Base-by-base conservation (phyloP, 768 basidiomycete genomes). In the Cystofilobasidium capitatum region DNA sequence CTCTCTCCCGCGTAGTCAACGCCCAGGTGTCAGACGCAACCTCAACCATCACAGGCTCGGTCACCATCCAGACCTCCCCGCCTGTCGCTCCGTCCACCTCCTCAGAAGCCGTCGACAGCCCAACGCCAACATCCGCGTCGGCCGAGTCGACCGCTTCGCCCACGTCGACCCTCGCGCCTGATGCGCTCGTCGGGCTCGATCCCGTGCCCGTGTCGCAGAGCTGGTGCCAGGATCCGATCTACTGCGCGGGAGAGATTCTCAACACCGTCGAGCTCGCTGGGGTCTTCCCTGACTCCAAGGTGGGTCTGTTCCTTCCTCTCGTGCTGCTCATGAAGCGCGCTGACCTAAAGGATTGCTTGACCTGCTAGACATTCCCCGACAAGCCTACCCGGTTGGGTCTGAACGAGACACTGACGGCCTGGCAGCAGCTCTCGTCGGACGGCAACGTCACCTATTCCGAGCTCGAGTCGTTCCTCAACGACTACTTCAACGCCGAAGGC, bases 191-290 rank as follows among this genome's bases (percentile, higher is more conserved):
- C 5, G 58, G 44, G 31, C n/a, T 22, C 22, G 37, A 59, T 17
- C 42, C 29, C 10, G 31, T 42, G 4, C 37, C 59, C 3, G n/a
- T 29, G 2, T 16, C 45, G 17, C 89, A 91, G 77, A 76, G 81
- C 51, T 91, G 89, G 89, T 91, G 89, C 73, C 81, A 83, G 0
- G 82, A 82, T 55, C 77, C 86, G 62, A 89, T 91, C 62, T 91
- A 89, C 78, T 91, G 89, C 74, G 81, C 88, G 2, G 90, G 90
- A 40, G 89, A 73, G 70, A 71, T 78, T 12, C 80, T 96, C 31
- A 91, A 94, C 82, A 87, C 88, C 0, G 85, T 93, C 69, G 87
- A 91, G 75, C 72, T 94, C 69, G 89, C 91, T 0, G 75, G 81
- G 47, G 78, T 88, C 33, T 96, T 82, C 74, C 75, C 81, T 0